Percentiles rank a stretch among this genome's conserved stretches.
Conservation (phyloP, 2,329 filamentous ascomycete genomes). For the Trichoderma sp. region DNA sequence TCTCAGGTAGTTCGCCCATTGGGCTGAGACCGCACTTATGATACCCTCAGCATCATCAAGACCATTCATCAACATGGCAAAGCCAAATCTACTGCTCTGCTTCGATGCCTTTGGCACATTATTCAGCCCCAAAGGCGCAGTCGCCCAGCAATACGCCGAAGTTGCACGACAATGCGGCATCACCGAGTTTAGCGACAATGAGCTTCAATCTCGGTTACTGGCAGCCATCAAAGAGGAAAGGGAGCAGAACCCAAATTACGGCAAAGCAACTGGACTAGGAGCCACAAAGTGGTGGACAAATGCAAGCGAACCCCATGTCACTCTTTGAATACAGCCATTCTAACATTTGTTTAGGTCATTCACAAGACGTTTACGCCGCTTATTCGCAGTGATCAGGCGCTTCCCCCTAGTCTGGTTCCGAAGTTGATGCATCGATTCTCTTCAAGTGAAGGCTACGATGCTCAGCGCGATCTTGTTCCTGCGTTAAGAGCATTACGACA, state of each 20-base stretch:
- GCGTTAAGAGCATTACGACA: constrained; percentile 43
- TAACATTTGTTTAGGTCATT: constrained; percentile 46
- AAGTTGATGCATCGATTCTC: constrained; percentile 53
- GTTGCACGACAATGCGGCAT: constrained; percentile 52
- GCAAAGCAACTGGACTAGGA: constrained; percentile 49
- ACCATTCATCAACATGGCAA: constrained; percentile 20
- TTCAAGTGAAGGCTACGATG: constrained; percentile 49
- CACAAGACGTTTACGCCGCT: constrained; percentile 49
- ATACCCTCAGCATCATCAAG: not conserved
- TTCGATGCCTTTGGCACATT: constrained; percentile 67
- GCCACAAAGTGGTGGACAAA: constrained; percentile 59
- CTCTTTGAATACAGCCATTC: not conserved
- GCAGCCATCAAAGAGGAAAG: constrained; percentile 48
- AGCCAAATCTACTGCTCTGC: constrained; percentile 52
- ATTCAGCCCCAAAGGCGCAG: constrained; percentile 49
- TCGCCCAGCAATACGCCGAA: constrained; percentile 53
- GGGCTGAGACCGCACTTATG: not conserved
- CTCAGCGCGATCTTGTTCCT: constrained; percentile 45
- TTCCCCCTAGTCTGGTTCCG: constrained; percentile 46
- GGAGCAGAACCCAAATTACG: constrained; percentile 56
- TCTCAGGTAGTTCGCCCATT: not conserved
- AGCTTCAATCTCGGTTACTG: constrained; percentile 36
- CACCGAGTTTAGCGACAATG: constrained; percentile 38
- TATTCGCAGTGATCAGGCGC: constrained; percentile 27
- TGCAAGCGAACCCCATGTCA: constrained; percentile 36